Percentiles rank a stretch among this genome's conserved stretches.
Evolutionary conservation across 1,139 yeast species (phyloP).

Genomic region (Blastobotrys proliferans): DNA sequence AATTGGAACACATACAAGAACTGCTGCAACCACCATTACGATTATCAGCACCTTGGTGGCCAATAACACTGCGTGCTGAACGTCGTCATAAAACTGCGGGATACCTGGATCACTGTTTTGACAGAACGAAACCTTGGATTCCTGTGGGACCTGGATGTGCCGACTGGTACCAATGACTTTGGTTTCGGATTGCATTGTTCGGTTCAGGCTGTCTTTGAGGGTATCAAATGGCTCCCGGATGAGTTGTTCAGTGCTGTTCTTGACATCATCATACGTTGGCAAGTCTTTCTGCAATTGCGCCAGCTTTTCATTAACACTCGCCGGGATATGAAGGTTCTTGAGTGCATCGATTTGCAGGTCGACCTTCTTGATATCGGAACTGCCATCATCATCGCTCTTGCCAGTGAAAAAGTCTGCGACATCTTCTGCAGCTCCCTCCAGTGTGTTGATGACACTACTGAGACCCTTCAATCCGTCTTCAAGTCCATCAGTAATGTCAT

Average conservation of each 20-base stretch:
- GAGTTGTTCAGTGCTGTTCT: conserved; percentile 44
- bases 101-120: conserved; percentile 17
- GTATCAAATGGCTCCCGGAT: conserved; percentile 52
- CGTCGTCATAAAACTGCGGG: conserved; percentile 11
- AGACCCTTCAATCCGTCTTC: conserved; percentile 54
- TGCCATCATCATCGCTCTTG: conserved; percentile 39
- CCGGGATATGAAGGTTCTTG: conserved; percentile 58
- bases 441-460: conserved; percentile 45
- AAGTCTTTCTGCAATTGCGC: conserved; percentile 43
- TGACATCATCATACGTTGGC: conserved; percentile 57
- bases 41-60: conserved; percentile 41
- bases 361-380: conserved; percentile 39
- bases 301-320: conserved; percentile 51
- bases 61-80: conserved; percentile 30
- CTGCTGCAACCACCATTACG: conserved; percentile 40
- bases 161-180: conserved; percentile 12
- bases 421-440: conserved; percentile 36
- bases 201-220: conserved; percentile 42
- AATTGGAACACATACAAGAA: conserved; percentile 41
- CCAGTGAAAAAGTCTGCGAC: conserved; percentile 57
- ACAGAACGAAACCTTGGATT: conserved; percentile 14
- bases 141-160: conserved; percentile 17
- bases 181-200: conserved; percentile 15
- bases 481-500: conserved; percentile 50
- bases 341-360: conserved; percentile 57